These are phyloP conservation scores for Boletus sensibilis DNA, from an alignment of 768 basidiomycete species.

Conservation along the genomic window DNA sequence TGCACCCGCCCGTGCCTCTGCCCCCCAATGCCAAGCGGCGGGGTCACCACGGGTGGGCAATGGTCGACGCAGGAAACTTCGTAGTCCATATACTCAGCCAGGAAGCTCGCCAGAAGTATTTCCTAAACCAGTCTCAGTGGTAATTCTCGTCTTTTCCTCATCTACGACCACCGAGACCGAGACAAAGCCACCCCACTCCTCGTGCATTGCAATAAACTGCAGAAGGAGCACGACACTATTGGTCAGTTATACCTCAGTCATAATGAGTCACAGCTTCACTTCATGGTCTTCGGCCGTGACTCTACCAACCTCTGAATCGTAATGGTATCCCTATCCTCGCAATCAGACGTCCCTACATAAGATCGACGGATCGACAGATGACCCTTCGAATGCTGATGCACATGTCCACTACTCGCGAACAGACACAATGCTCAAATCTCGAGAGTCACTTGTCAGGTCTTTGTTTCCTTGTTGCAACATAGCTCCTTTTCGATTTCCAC, in stretches of 20 bases:
- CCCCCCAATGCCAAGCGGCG: conserved; percentile 63
- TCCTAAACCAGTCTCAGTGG: conserved; percentile 38
- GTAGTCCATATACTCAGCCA: conserved; percentile 75
- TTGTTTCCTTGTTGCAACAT: not conserved
- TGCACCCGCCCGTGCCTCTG: conserved; percentile 56
- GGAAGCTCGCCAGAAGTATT: conserved; percentile 67
- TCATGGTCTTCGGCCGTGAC: not conserved
- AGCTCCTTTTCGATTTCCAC: not conserved
- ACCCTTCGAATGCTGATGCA: not conserved
- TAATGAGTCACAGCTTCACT: not conserved
- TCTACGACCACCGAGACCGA: not conserved
- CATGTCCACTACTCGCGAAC: no score
- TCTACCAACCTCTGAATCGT: not conserved
- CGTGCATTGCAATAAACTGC: not conserved
- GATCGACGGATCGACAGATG: not conserved
- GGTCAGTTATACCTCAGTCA: not conserved
- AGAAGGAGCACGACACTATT: not conserved
- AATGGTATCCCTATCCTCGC: not conserved
- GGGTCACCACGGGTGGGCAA: conserved; percentile 73
- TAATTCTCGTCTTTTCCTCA: conserved; percentile 2
- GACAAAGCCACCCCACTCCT: not conserved
- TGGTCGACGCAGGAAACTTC: conserved; percentile 80
- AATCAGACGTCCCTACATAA: not conserved
- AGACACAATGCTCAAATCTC: not conserved
- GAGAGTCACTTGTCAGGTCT: not conserved